Base-by-base conservation (phyloP, 1,139 yeast genomes). In the Zygoascus sp. region DNA sequence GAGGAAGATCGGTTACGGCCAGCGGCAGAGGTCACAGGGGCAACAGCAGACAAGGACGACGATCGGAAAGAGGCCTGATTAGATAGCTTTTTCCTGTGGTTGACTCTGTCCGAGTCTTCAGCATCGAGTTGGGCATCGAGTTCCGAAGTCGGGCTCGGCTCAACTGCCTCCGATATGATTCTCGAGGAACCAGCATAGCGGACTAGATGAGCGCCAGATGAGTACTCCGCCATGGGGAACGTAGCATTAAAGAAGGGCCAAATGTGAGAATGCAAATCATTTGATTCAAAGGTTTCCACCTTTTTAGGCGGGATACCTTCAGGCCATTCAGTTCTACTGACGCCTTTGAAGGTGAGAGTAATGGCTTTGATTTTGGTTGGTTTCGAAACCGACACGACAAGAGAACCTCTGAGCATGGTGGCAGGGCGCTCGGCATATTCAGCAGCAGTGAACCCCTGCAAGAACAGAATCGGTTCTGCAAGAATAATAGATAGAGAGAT, bases 221-320 rank as follows among this genome's bases (percentile, higher is more conserved):
- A 59, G 36, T 55, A 55, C 45, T 68, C 73, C 7, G 72, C 69
- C 46, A 59, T 62, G 34, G 68, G 63, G 47, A 60, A 58, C 16
- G 57, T 58, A 25, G 72, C 66, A 45, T 78, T 77, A 69, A 81
- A 92, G 63, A 92, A 89, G 1, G 96, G 95, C 98, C 98, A 92
- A 4, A 87, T 81, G 61, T 92, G 97, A 48, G 79, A 76, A 30
- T 87, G 75, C 11, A 90, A 64, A 50, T 79, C 85, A 53, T 76
- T 78, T 21, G 75, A 64, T 59, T 92, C 98, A 23, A 66, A 63
- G 52, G 78, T 81, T 20, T 79, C 83, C 21, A 72, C 71, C 58
- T 80, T 80, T 61, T 85, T 87, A 0, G 97, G 97, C 0, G 98
- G 98, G 22, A 90, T 89, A 1, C 97, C 98, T 60, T 94, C 98